Conservation (phyloP, 2,329 filamentous ascomycete species). For the Magnaporthales sp. region DNA sequence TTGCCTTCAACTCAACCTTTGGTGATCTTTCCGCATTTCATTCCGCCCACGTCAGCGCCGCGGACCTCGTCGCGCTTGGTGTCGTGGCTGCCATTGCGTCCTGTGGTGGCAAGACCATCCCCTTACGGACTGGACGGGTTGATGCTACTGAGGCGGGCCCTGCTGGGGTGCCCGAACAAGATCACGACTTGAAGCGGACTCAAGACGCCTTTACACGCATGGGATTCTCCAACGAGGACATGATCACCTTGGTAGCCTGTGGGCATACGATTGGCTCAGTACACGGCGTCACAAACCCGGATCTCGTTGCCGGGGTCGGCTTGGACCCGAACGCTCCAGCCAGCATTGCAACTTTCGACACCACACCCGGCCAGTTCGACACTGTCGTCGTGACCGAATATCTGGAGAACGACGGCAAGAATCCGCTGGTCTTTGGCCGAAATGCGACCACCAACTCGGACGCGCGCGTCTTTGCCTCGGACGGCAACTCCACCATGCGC, state of each 20-base stretch:
- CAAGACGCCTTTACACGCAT: slow-evolving; percentile 45
- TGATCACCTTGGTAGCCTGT: slow-evolving; percentile 52
- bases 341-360: slow-evolving; percentile 27
- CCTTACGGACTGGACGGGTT: slow-evolving; percentile 41
- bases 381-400: slow-evolving; percentile 50
- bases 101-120: slow-evolving; percentile 48
- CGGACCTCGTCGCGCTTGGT: slow-evolving; percentile 50
- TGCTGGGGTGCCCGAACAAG: slow-evolving; percentile 45
- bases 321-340: slow-evolving; percentile 28
- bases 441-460: slow-evolving; percentile 38
- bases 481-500: slow-evolving; percentile 43
- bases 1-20: slow-evolving; percentile 44
- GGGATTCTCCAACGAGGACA: slow-evolving; percentile 46
- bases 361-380: slow-evolving; percentile 41
- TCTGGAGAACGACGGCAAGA: slow-evolving; percentile 39
- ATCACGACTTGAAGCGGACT: slow-evolving; percentile 44
- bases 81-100: slow-evolving; percentile 49
- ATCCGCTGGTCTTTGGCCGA: slow-evolving; percentile 44
- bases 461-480: slow-evolving; percentile 31
- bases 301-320: slow-evolving; percentile 18
- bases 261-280: slow-evolving; percentile 54
- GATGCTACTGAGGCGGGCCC: slow-evolving; percentile 41
- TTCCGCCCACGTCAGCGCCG: slow-evolving; percentile 39
- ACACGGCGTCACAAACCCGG: slow-evolving; percentile 38
- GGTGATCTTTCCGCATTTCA: slow-evolving; percentile 44